Evolutionary conservation across 352 stramenopile species (phyloP), one percentile per base, ranked within the genome.

Genomic region (Ophiocytium majus): DNA sequence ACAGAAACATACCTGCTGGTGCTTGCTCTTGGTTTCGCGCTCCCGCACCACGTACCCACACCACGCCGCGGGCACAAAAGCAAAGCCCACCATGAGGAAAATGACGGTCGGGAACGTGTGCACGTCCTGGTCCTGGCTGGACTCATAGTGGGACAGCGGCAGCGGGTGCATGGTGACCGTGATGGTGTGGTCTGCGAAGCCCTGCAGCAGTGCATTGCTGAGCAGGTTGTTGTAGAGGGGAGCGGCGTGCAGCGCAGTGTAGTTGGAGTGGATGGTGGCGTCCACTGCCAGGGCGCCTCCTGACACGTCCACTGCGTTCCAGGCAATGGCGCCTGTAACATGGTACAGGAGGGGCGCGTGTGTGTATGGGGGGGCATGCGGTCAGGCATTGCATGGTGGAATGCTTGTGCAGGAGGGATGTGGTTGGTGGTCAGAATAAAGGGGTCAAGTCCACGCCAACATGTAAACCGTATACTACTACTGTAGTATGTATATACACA

Each of bases 21-120:
- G 97, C 89, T 99, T 99, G 10, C 95, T 93, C 88, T 98, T 98
- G 0, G 93, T 92, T 82, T 98, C 92, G 71, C 92, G 88, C 89
- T 99, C 96, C 63, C 95, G 92, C 32, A 99, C 96, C 64, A 99
- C 86, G 89, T 98, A 99, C 0, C 94, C 92, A 50, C 95, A 95
- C 79, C 96, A 96, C 0, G 93, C 95, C 1, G 93, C 94, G 0
- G 95, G 94, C 71, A 98, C 95, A 88, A 96, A 98, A 9, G 94
- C 92, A 82, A 97, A 96, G 31, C 94, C 93, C 0, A 97, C 90
- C 74, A 97, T 94, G n/a, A 98, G 89, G 74, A 97, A 94, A 79
- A 98, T 93, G 28, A 83, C 43, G 35, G 85, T 84, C 36, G 50
- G 79, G 36, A 90, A 89, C 50, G 50, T 82, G 78, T 89, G 63